Base-by-base conservation (phyloP, 805 yeast species). In the Candida sphagnicola region DNA sequence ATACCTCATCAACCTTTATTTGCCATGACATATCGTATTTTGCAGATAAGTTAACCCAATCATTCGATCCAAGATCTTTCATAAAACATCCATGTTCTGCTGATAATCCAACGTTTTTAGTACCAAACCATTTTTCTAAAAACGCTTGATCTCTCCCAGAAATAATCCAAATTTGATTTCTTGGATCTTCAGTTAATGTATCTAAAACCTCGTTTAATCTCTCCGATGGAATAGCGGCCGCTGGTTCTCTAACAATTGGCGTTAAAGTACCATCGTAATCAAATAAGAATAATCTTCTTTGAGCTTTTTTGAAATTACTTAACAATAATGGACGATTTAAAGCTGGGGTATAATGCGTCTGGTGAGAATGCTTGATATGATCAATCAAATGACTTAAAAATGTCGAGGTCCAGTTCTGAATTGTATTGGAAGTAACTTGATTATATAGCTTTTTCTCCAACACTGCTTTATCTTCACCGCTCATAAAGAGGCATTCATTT, bases 61-160 rank as follows among this genome's bases (percentile, higher is more conserved):
- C 61, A 11, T 65, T 61, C 1, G 70, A 54, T 8, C 80, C 79
- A n/a, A 82, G 75, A 47, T 77, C 82, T 55, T 84, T 85, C 75
- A 91, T 76, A 54, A 93, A 93, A 54, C 97, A 91, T 5, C 99
- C 99, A 59, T 93, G 99, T 57, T 93, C 99, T 0, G 99, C 98
- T 42, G 95, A 82, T 38, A 93, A 70, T 1, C 97, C 96, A 24
- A 93, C 65, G 40, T 75, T 69, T 45, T 74, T 74, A 2, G 74
- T 53, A 5, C 97, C 97, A 45, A 90, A 67, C 93, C 96, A 89
- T 61, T 80, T 78, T 45, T 85, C 95, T 51, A 93, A 72, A 54
- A 93, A 93, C 36, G 71, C 77, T 64, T 86, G 95, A 60, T 93
- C 99, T 50, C 99, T 78, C 2, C 99, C 99, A 29, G 95, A 83